Percentiles rank a stretch among this genome's conserved stretches.
phyloP scores from a whole-genome alignment of 2,329 filamentous ascomycete genomes.

The Ophiostoma sp. region DNA sequence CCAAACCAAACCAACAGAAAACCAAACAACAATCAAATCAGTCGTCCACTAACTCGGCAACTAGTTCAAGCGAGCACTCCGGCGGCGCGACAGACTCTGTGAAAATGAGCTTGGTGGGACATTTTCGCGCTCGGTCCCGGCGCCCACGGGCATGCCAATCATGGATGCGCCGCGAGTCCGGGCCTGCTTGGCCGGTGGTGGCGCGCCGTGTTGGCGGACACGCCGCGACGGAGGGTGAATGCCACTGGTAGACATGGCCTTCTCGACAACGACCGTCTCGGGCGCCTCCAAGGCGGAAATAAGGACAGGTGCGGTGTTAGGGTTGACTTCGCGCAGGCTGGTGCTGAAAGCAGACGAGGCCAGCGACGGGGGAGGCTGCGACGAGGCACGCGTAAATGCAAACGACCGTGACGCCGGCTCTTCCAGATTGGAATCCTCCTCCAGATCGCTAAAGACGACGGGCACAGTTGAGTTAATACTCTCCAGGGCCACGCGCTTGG shows the following conservation, averaged over 20 bases:
- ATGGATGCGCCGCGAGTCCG: slow-evolving; percentile 26
- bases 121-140: slow-evolving; percentile 49
- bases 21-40: background rate
- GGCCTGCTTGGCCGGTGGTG: slow-evolving; percentile 33
- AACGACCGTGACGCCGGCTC: background rate
- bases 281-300: background rate
- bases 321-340: slow-evolving; percentile 54
- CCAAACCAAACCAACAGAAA: background rate
- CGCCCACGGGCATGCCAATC: slow-evolving; percentile 22
- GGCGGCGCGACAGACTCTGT: slow-evolving; percentile 46
- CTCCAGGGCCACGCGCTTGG: slow-evolving; percentile 29
- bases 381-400: slow-evolving; percentile 13
- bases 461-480: slow-evolving; percentile 20
- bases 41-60: background rate
- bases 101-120: slow-evolving; percentile 43
- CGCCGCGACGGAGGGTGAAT: slow-evolving; percentile 44
- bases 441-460: slow-evolving; percentile 30
- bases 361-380: slow-evolving; percentile 15
- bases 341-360: slow-evolving; percentile 31
- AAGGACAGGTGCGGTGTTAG: slow-evolving; percentile 32
- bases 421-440: slow-evolving; percentile 23
- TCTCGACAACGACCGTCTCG: slow-evolving; percentile 30
- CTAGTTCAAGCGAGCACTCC: slow-evolving; percentile 47
- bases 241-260: background rate
- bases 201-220: slow-evolving; percentile 32